Conservation (phyloP, 139 green algal species). For the Chlorella sp. region DNA sequence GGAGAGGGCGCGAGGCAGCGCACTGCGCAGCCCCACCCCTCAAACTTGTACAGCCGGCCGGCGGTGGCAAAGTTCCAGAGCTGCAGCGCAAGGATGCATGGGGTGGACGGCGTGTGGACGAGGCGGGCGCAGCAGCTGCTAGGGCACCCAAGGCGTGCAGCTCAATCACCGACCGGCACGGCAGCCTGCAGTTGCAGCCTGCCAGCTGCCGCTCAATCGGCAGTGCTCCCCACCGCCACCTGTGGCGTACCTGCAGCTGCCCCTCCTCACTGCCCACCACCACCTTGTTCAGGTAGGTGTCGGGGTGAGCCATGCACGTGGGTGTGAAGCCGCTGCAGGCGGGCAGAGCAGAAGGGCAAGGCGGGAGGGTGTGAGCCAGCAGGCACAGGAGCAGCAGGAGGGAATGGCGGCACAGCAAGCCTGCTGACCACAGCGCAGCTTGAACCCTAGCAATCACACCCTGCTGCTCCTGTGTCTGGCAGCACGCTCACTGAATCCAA, state of each 20-base stretch:
- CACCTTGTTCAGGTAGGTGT: slow-evolving; percentile 99
- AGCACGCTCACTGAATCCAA: too few species aligned
- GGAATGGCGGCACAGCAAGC: background rate
- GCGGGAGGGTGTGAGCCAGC: background rate
- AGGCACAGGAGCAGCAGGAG: too few species aligned
- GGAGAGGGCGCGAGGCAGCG: slow-evolving; percentile 78
- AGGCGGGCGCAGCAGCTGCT: too few species aligned
- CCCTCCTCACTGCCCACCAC: slow-evolving; percentile 81
- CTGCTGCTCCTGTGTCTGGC: too few species aligned
- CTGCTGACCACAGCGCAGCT: too few species aligned
- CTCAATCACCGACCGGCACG: too few species aligned
- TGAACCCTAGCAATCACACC: too few species aligned
- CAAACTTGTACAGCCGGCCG: slow-evolving; percentile 82
- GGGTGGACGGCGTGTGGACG: too few species aligned
- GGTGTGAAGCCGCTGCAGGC: slow-evolving; percentile 67
- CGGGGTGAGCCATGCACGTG: slow-evolving; percentile 91
- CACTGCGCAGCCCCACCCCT: slow-evolving; percentile 65
- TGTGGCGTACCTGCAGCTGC: background rate
- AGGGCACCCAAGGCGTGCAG: too few species aligned
- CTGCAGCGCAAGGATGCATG: slow-evolving; percentile 59
- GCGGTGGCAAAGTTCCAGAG: slow-evolving; percentile 92
- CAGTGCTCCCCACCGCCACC: too few species aligned
- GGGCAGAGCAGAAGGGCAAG: background rate
- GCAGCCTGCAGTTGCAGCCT: too few species aligned
- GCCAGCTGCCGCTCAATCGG: too few species aligned